Percentiles rank a stretch among this genome's conserved stretches.
Evolutionary conservation across 371 early-diverging fungal species (phyloP).

Genomic region (Saksenaea oblongispora): DNA sequence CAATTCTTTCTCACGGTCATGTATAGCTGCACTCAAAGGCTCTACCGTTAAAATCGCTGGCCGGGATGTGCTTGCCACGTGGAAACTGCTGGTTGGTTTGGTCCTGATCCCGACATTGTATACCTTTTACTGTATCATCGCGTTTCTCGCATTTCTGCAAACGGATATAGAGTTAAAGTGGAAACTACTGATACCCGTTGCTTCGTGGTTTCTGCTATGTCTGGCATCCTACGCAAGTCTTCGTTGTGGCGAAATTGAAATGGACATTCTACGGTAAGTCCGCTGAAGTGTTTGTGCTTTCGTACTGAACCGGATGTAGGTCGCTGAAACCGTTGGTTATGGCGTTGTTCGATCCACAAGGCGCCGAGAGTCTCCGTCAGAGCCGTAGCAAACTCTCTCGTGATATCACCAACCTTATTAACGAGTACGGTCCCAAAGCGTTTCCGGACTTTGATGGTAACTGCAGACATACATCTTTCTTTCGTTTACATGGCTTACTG

Average conservation of each 20-base stretch:
- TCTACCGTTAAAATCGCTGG: conserved; percentile 91
- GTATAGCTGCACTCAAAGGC: conserved; percentile 72
- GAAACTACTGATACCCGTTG: conserved; percentile 13
- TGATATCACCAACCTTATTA: conserved; percentile 73
- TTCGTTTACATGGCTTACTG: neutral
- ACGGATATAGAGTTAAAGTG: conserved; percentile 20
- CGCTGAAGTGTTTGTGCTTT: neutral
- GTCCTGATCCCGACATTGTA: conserved; percentile 74
- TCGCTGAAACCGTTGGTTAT: conserved; percentile 80
- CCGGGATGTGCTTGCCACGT: conserved; percentile 89
- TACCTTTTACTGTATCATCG: conserved; percentile 60
- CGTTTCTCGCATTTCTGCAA: conserved; percentile 37
- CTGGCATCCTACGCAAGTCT: conserved; percentile 74
- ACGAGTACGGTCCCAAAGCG: conserved; percentile 81
- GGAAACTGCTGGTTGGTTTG: conserved; percentile 83
- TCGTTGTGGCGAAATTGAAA: conserved; percentile 78
- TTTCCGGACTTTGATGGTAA: conserved; percentile 70
- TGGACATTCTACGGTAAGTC: conserved; percentile 72
- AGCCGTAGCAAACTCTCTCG: conserved; percentile 71
- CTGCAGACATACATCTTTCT: neutral
- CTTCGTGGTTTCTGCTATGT: conserved; percentile 53
- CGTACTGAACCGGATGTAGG: conserved; percentile 14
- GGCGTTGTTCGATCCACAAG: conserved; percentile 56
- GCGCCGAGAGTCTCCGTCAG: conserved; percentile 50
- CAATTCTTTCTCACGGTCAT: conserved; percentile 2